Conservation (phyloP, 306 rosid genomes). For the Quercus variabilis region DNA sequence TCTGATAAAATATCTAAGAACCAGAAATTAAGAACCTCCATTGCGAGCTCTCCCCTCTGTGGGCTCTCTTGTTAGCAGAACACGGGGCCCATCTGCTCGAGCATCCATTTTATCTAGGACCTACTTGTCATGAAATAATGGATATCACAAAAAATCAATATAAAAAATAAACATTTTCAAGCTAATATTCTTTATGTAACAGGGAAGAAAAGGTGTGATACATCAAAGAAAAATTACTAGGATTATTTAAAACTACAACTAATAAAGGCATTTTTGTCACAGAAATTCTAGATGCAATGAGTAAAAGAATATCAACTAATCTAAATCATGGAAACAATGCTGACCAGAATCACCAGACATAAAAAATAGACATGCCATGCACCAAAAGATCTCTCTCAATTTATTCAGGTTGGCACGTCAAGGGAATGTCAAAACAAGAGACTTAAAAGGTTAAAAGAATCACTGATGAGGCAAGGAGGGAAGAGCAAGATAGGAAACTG, state of each 20-base stretch:
- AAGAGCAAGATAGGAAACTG: background rate
- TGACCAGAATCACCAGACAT: background rate
- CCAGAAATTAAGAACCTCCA: slow-evolving; percentile 61
- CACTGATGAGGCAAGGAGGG: background rate
- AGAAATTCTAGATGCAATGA: background rate
- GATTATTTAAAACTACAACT: background rate
- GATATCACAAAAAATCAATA: background rate
- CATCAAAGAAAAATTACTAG: background rate
- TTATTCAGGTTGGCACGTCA: background rate
- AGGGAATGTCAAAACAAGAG: background rate
- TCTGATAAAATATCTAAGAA: slow-evolving; percentile 3
- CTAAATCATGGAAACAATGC: background rate
- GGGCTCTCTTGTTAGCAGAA: slow-evolving; percentile 81
- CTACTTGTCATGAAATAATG: slow-evolving; percentile 32
- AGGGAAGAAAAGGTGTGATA: background rate
- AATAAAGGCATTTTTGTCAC: background rate
- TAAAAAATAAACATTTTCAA: background rate
- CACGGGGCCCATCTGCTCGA: slow-evolving; percentile 81
- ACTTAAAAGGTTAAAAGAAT: background rate
- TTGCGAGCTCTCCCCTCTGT: slow-evolving; percentile 92
- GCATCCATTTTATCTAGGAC: slow-evolving; percentile 98
- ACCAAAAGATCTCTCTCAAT: background rate
- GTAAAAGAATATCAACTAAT: background rate
- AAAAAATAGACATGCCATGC: background rate
- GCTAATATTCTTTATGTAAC: background rate